Evolutionary conservation across 2,329 filamentous ascomycete genomes (phyloP), one percentile per base, ranked within the genome.

Genomic region (Aspergillus sp.): DNA sequence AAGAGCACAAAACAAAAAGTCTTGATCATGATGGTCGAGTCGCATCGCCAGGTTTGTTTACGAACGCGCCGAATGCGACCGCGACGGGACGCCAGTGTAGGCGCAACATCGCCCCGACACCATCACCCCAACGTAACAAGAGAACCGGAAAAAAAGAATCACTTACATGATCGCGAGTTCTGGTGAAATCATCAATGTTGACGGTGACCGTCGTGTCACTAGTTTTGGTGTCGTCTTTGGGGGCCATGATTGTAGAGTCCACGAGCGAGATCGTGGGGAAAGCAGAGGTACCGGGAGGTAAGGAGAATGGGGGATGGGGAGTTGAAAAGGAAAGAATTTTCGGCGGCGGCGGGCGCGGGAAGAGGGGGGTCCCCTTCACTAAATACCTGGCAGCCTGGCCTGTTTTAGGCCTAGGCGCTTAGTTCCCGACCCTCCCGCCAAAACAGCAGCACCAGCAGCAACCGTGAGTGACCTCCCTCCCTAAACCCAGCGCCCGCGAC

Each of bases 101-200:
- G 34, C 14, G 25, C 25, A 29, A 29, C 25, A 29, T 11, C 25
- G 11, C 25, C 25, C 5, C 25, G 25, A 29, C 25, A 29, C 25
- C 25, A 29, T 10, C 25, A 29, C 25, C 6, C 6, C 25, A 10
- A 29, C 14, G 34, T 5, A 38, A 1, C 2, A 4, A 13, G 11
- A 38, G 6, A n/a, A 16, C 2, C 14, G n/a, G n/a, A 10, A 16
- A 38, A 38, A n/a, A 34, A 38, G 14, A 17, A 38, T 21, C 17
- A 25, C 88, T 82, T 86, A 95, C 91, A 70, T 85, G 87, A 70
- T 95, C 90, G 65, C 90, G 84, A 45, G 91, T 90, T 67, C 87
- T 81, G 55, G 89, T 81, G 70, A 93, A 93, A 71, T 89, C 87
- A 53, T 90, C 87, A 52, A 88, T 80, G 56, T 90, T 75, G 59